Evolutionary conservation across 306 rosid species (phyloP).

Genomic region (Cicer bijugum): DNA sequence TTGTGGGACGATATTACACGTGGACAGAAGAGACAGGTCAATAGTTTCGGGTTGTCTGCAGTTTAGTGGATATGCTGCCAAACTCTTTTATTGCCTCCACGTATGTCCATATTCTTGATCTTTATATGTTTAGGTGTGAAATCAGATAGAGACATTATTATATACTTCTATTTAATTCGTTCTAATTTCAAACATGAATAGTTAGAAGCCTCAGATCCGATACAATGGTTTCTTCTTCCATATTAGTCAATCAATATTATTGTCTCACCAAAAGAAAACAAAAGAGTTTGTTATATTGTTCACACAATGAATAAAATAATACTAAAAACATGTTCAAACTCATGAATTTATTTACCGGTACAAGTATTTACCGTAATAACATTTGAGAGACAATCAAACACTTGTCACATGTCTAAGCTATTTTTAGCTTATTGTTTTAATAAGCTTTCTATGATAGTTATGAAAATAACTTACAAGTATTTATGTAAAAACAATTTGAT

Average conservation of each 20-base stretch:
- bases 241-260: no score
- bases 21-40: not conserved
- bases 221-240: no score
- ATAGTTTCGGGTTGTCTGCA: constrained; percentile 2
- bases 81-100: constrained; percentile 15
- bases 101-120: constrained; percentile 6
- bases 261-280: no score
- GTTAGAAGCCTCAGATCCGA: not conserved
- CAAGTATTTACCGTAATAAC: no score
- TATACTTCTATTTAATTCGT: constrained; percentile 6
- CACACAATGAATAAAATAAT: constrained; percentile 36
- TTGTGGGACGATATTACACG: constrained; percentile 2
- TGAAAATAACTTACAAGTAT: no score
- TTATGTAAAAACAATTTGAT: no score
- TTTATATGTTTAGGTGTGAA: constrained; percentile 25
- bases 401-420: no score
- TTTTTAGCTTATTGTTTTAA: no score
- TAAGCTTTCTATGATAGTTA: no score
- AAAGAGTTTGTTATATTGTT: not conserved
- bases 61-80: not conserved
- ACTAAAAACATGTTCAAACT: not conserved
- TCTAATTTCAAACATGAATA: constrained; percentile 3
- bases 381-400: no score
- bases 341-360: no score
- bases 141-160: not conserved